Evolutionary conservation across 2,329 filamentous ascomycete species (phyloP).

Genomic region (Thielaviopsis populi): DNA sequence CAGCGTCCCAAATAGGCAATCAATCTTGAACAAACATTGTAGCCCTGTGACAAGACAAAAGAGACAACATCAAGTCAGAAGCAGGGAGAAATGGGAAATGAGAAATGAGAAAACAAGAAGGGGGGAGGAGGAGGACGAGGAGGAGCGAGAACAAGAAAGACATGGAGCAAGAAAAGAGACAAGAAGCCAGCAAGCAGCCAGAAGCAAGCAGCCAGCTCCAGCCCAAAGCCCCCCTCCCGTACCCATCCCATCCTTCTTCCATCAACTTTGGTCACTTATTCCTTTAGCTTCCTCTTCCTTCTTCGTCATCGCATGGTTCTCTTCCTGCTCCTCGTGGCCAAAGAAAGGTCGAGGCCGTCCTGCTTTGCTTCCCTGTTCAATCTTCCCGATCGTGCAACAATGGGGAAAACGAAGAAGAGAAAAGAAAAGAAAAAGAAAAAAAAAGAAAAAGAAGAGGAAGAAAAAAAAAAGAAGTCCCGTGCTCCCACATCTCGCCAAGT

Average conservation of each 20-base stretch:
- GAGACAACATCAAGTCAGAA: not conserved
- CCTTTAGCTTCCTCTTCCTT: not conserved
- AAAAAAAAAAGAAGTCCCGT: not conserved
- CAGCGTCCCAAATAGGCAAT: constrained; percentile 9
- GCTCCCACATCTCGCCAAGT: too few relatives aligned
- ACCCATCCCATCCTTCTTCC: too few relatives aligned
- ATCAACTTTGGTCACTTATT: not conserved
- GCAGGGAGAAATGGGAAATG: not conserved
- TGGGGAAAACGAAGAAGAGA: not conserved
- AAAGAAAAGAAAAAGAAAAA: not conserved
- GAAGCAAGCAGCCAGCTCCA: not conserved
- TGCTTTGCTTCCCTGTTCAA: not conserved
- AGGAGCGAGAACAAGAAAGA: too few relatives aligned
- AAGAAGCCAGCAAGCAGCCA: too few relatives aligned
- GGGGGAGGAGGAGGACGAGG: not conserved
- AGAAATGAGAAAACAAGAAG: constrained; percentile 1
- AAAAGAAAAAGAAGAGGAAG: not conserved
- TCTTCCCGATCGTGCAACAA: not conserved
- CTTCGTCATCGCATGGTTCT: not conserved
- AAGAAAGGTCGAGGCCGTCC: not conserved
- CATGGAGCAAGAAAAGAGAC: too few relatives aligned
- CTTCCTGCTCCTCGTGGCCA: not conserved
- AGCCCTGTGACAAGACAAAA: constrained; percentile 2
- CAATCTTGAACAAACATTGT: constrained; percentile 8
- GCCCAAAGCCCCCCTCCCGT: not conserved